phyloP scores from a whole-genome alignment of 495 filamentous ascomycete species.

The Xylaria flabelliformis region DNA sequence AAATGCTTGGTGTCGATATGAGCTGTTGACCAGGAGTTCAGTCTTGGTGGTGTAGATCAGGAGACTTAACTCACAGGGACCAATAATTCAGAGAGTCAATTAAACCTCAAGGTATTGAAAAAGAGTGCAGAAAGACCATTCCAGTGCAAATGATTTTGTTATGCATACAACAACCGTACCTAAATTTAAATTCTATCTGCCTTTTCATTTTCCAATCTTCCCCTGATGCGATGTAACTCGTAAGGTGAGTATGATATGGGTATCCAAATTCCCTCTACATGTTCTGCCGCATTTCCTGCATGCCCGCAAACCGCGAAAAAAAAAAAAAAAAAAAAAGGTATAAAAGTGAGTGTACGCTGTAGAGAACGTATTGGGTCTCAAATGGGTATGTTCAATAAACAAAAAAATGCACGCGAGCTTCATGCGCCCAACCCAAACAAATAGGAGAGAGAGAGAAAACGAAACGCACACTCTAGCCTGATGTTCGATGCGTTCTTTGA shows the following conservation, averaged over 20 bases:
- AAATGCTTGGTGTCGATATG: neutral
- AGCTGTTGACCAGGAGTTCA: no score
- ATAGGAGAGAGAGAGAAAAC: neutral
- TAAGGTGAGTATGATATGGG: neutral
- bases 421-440: neutral
- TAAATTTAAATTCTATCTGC: neutral
- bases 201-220: neutral
- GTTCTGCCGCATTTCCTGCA: neutral
- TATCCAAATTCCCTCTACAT: neutral
- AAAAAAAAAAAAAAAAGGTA: no score
- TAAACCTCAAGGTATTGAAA: neutral
- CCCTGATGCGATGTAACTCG: neutral
- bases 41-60: neutral
- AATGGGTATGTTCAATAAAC: neutral
- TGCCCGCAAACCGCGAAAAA: neutral
- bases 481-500: neutral
- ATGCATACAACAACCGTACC: neutral
- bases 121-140: neutral
- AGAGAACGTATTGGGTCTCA: neutral
- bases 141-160: neutral
- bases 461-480: neutral
- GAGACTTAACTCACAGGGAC: no score
- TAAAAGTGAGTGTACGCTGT: neutral
- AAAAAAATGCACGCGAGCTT: neutral
- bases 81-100: neutral